Conservation (phyloP, 2,329 filamentous ascomycete genomes). For the Onygenales sp. region DNA sequence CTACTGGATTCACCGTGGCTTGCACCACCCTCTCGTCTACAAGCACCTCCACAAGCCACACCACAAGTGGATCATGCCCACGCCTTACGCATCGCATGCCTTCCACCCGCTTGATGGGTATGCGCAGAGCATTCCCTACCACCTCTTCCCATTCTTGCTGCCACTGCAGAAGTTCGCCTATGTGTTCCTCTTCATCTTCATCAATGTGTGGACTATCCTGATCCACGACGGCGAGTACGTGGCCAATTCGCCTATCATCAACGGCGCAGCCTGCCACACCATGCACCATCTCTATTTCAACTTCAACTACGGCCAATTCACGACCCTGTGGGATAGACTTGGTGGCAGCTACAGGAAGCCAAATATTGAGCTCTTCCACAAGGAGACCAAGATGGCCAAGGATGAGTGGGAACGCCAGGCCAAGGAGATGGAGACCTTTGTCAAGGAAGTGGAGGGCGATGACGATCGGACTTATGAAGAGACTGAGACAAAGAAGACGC, state of each 20-base stretch:
- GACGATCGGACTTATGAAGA: slow-evolving; percentile 37
- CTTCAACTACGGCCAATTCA: slow-evolving; percentile 93
- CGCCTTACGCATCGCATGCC: slow-evolving; percentile 81
- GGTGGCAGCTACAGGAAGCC: slow-evolving; percentile 81
- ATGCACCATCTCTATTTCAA: slow-evolving; percentile 83
- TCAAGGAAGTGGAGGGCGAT: slow-evolving; percentile 60
- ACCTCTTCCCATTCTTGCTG: slow-evolving; percentile 86
- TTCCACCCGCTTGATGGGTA: slow-evolving; percentile 94
- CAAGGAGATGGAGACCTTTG: slow-evolving; percentile 64
- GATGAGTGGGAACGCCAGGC: slow-evolving; percentile 70
- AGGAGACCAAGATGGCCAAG: slow-evolving; percentile 75
- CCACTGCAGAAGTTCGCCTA: slow-evolving; percentile 87
- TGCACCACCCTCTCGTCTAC: slow-evolving; percentile 75
- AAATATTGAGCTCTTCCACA: slow-evolving; percentile 73
- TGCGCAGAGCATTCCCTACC: slow-evolving; percentile 80
- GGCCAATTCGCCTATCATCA: slow-evolving; percentile 81
- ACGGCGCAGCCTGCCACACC: slow-evolving; percentile 88
- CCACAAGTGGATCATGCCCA: slow-evolving; percentile 99
- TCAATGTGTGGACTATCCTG: slow-evolving; percentile 95
- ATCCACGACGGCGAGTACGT: slow-evolving; percentile 95
- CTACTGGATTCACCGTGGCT: slow-evolving; percentile 81
- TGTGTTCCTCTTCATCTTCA: slow-evolving; percentile 75
- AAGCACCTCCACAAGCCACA: slow-evolving; percentile 91
- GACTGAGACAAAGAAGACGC: slow-evolving; percentile 26
- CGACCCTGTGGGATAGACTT: slow-evolving; percentile 81